Percentiles rank a stretch among this genome's conserved stretches.
Evolutionary conservation across 176 grass and related monocot genomes (phyloP).

Genomic region (Eragrostis nindensis): DNA sequence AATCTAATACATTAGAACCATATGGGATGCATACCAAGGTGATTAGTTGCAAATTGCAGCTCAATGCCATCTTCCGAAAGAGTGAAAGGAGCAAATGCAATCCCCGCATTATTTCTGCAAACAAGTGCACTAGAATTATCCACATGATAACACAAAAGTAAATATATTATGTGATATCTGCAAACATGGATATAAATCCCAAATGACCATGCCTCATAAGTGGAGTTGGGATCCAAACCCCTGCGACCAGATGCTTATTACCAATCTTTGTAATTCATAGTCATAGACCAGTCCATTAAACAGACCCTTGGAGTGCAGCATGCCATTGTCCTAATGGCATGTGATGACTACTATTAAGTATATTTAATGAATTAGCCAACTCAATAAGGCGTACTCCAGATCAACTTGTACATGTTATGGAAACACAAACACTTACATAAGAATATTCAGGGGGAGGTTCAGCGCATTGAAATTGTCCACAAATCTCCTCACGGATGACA

Average conservation of each 20-base stretch:
- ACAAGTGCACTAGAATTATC: background rate
- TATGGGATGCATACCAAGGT: constrained; percentile 46
- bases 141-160: background rate
- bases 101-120: constrained; percentile 76
- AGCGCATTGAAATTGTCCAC: constrained; percentile 39
- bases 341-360: too few species aligned
- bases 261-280: too few species aligned
- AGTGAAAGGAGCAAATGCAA: constrained; percentile 63
- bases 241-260: too few species aligned
- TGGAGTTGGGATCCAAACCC: too few species aligned
- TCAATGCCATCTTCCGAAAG: constrained; percentile 72
- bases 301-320: background rate
- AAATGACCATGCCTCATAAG: too few species aligned
- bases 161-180: background rate
- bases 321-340: background rate
- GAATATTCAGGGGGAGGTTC: constrained; percentile 61
- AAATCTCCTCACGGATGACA: constrained; percentile 63
- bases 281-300: too few species aligned
- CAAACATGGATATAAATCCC: too few species aligned
- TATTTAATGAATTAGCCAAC: too few species aligned
- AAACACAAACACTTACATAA: constrained; percentile 49
- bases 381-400: background rate
- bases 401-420: background rate
- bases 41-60: constrained; percentile 78
- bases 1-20: background rate